Conservation (phyloP, 257 asterid species). For the Mitragyna speciosa region DNA sequence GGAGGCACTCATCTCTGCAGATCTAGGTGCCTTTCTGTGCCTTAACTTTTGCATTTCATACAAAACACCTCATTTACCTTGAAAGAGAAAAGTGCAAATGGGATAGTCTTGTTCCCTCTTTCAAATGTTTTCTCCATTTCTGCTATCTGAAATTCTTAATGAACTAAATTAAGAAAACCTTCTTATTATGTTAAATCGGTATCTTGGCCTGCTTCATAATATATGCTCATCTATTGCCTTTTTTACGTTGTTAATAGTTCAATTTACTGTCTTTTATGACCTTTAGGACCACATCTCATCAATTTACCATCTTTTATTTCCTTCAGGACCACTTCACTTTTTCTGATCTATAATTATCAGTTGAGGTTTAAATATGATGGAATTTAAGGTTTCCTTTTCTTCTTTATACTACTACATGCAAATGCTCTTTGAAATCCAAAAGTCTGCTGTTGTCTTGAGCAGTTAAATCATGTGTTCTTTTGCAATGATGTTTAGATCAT, state of each 20-base stretch:
- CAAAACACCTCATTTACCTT: background rate
- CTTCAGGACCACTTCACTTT: background rate
- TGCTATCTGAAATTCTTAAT: background rate
- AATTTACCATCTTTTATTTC: background rate
- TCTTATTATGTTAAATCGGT: background rate
- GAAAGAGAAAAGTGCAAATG: background rate
- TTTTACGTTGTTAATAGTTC: background rate
- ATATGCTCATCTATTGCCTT: background rate
- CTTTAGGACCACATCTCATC: background rate
- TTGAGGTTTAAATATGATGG: background rate
- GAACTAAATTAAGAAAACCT: background rate
- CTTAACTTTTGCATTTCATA: too few species aligned
- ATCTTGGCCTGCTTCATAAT: background rate
- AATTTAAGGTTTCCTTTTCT: background rate
- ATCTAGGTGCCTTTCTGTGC: conserved; percentile 55
- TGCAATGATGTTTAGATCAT: background rate
- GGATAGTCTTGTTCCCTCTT: background rate
- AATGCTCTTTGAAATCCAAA: background rate
- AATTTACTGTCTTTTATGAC: background rate
- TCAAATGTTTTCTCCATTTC: background rate
- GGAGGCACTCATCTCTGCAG: conserved; percentile 92
- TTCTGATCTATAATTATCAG: background rate
- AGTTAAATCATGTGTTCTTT: background rate
- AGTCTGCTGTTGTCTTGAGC: background rate
- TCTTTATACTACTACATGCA: background rate